Evolutionary conservation across 228 moss, liverwort and hornwort genomes (phyloP), one percentile per base, ranked within the genome.

Genomic region (Sphagnum magellanicum): DNA sequence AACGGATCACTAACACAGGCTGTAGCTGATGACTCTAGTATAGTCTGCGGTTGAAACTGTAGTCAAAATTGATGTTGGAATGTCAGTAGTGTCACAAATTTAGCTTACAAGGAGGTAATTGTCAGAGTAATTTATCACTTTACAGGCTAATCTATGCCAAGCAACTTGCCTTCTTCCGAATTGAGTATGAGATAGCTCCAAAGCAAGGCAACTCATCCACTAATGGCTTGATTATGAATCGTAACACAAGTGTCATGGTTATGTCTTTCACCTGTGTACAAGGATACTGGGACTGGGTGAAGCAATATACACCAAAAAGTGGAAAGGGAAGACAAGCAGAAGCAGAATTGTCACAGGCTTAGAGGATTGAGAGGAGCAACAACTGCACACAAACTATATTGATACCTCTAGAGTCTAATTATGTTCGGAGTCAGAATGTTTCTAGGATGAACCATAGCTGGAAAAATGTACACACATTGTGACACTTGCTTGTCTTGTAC

Each of bases 151-250:
- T 11, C 12, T 5, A 4, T 55, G 8, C 55, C 12, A 52, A 68
- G 13, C 11, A 46, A 75, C 76, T 70, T 83, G 87, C 97, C 87
- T 90, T 92, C 52, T 87, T 93, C 60, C 85, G 79, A 50, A 98
- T 87, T 70, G 94, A 93, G 72, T 79, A 98, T 49, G 85, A 87
- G 74, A 93, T 67, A 57, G 93, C 90, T 74, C 88, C 91, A 80
- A 94, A 98, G 52, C 98, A 88, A 70, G 98, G 98, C 32, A 98
- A 81, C 74, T 93, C 83, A 53, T 92, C 84, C 63, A 98, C 84
- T 59, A 98, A 84, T 72, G 98, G 98, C 71, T 90, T 94, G 81
- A 98, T 93, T 72, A 92, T 89, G 75, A 91, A 74, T 52, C 98
- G 89, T 16, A 94, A 74, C 66, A 94, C 71, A 59, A 90, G 64